Percentiles rank a stretch among this genome's conserved stretches.
These are phyloP conservation scores for Triadica sebifera DNA, from an alignment of 345 rosid genomes.

Conservation along the genomic window DNA sequence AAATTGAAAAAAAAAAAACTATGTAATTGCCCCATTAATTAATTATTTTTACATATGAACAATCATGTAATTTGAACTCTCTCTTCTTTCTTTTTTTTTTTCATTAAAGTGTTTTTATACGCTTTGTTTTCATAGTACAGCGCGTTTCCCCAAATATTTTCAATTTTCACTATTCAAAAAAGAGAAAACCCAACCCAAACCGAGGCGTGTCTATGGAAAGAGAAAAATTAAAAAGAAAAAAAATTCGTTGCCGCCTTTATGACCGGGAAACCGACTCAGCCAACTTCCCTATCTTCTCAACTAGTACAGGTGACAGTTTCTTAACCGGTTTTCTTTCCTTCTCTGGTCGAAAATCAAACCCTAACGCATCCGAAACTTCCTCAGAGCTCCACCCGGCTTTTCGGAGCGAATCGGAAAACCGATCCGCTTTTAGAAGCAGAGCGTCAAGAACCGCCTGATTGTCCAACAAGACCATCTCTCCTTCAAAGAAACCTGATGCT, in stretches of 20 bases:
- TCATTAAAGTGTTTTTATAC: background rate
- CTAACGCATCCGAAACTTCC: constrained; percentile 82
- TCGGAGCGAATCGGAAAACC: constrained; percentile 81
- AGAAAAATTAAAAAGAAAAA: background rate
- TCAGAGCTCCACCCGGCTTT: constrained; percentile 99
- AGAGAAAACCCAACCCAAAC: constrained; percentile 14
- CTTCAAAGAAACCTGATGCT: constrained; percentile 80
- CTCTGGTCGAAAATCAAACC: constrained; percentile 78
- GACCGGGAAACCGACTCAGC: constrained; percentile 81
- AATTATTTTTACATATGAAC: background rate
- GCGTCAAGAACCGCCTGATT: constrained; percentile 79
- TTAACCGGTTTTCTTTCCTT: constrained; percentile 72
- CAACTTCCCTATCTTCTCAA: constrained; percentile 71
- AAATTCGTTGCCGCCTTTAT: constrained; percentile 21
- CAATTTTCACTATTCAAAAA: constrained; percentile 24
- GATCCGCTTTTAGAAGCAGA: constrained; percentile 76
- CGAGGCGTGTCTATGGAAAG: background rate
- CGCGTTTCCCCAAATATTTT: constrained; percentile 37
- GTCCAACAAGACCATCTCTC: constrained; percentile 73
- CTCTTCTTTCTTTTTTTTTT: background rate
- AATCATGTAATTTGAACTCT: background rate
- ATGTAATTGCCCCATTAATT: background rate
- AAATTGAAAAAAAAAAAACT: background rate
- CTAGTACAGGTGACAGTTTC: constrained; percentile 67
- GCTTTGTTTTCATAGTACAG: constrained; percentile 36